Base-by-base conservation (phyloP, 192 early-diverging fungal genomes). In the Backusella tuberculispora region DNA sequence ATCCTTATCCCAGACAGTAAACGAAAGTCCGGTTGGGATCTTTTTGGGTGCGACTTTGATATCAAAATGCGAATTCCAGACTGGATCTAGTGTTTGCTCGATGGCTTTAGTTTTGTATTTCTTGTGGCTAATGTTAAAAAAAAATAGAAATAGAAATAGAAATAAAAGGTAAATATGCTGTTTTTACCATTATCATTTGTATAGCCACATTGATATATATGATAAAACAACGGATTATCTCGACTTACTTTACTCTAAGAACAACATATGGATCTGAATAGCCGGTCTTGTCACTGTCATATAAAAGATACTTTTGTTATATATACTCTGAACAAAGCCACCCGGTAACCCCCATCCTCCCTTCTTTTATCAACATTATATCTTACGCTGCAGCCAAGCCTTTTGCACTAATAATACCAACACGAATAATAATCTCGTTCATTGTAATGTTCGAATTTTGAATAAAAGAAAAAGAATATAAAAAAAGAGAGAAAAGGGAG, bases 1-100 rank as follows among this genome's bases (percentile, higher is more conserved):
- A 69, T 94, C 91, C 72, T 91, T 91, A 74, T 94, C 91, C 90
- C 90, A 93, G 8, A 91, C 81, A 12, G 84, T 82, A 6, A 93
- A 63, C 2, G 69, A 71, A 69, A 88, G 76, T 24, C 67, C 17
- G n/a, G 73, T 64, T 21, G 82, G 78, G 24, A 77, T 66, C 21
- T 85, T 69, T 60, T 80, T 67, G 44, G 79, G 40, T 50, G 83
- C 64, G 24, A 90, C 63, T 15, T 77, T 81, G 73, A 91, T 84
- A 42, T 90, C 88, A 75, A 90, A 90, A 26, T 68, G 46, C 3
- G 73, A 81, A 45, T 90, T 84, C 93, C 93, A 94, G 1, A 76
- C 75, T 1, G 93, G 93, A 64, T 88, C 87, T 47, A 94, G 75
- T 29, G 75, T 88, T 66, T 92, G 87, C 21, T 73, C 63, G 42